phyloP scores from a whole-genome alignment of 1,139 yeast species.

The Yamadazyma buinensis region DNA sequence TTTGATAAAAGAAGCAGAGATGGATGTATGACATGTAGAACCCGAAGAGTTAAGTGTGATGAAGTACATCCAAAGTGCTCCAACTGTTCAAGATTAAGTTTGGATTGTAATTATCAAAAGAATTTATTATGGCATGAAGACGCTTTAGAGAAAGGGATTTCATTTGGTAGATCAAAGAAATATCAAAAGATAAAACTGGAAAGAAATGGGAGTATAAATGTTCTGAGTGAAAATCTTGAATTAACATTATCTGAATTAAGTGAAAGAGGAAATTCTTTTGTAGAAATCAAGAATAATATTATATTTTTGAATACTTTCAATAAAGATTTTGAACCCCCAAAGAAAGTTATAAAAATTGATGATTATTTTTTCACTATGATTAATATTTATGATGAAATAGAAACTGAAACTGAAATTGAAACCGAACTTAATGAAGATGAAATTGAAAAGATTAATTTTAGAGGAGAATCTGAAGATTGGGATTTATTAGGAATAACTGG shows the following conservation, averaged over 20 bases:
- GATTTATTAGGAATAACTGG: too few relatives aligned
- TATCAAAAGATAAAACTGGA: conserved; percentile 14
- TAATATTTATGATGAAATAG: conserved; percentile 7
- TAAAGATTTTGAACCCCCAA: conserved; percentile 16
- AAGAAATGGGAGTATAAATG: conserved; percentile 5
- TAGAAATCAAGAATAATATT: conserved; percentile 9
- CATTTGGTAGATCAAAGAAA: conserved; percentile 31
- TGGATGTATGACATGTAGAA: conserved; percentile 25
- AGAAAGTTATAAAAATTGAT: background rate
- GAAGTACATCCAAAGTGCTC: conserved; percentile 26
- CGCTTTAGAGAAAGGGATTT: conserved; percentile 25
- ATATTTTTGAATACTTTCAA: conserved; percentile 22
- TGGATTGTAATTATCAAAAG: conserved; percentile 18
- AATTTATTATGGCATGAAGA: conserved; percentile 31
- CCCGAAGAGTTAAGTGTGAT: conserved; percentile 27
- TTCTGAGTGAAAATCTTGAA: conserved; percentile 6
- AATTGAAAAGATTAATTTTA: background rate
- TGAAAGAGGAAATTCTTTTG: background rate
- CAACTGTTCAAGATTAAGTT: conserved; percentile 18
- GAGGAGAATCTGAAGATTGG: too few relatives aligned
- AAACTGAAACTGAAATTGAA: background rate
- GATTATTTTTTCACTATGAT: conserved; percentile 6
- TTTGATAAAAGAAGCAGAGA: conserved; percentile 17
- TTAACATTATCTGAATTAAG: conserved; percentile 12
- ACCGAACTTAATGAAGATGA: background rate